Evolutionary conservation across 2,329 filamentous ascomycete species (phyloP).

Genomic region (Cercospora sp.): DNA sequence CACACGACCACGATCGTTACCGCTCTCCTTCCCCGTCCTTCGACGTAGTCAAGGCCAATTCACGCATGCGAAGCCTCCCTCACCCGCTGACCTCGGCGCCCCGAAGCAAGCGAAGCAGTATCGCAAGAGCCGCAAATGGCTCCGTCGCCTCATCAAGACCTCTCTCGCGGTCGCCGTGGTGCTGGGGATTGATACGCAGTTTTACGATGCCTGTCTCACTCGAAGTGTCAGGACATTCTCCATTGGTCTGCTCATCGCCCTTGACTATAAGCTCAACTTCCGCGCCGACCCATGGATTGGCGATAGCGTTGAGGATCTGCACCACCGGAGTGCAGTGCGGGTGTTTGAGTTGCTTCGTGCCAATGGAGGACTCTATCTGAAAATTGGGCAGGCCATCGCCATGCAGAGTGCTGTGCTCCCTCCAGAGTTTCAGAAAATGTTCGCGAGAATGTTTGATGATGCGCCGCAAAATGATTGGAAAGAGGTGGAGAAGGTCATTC

Average conservation of each 20-base stretch:
- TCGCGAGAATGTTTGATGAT: constrained; percentile 94
- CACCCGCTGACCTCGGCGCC: constrained; percentile 74
- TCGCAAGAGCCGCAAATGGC: constrained; percentile 69
- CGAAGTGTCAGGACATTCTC: constrained; percentile 81
- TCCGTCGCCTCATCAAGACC: constrained; percentile 68
- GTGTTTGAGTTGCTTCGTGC: constrained; percentile 76
- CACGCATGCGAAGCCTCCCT: constrained; percentile 61
- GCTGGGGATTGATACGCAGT: constrained; percentile 69
- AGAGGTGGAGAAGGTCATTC: constrained; percentile 80
- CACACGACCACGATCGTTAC: background rate
- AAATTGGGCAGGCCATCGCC: constrained; percentile 96
- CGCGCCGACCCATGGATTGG: constrained; percentile 73
- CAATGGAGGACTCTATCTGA: constrained; percentile 93
- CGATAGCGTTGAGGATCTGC: constrained; percentile 72
- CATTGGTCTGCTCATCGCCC: constrained; percentile 73
- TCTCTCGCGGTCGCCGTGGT: constrained; percentile 59
- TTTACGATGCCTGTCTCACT: constrained; percentile 76
- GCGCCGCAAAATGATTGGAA: constrained; percentile 89
- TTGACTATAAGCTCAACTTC: constrained; percentile 98
- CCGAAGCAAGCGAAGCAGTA: constrained; percentile 71
- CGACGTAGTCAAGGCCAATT: constrained; percentile 41
- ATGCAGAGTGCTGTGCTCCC: constrained; percentile 96
- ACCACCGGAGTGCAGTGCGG: constrained; percentile 78
- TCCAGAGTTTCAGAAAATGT: constrained; percentile 95
- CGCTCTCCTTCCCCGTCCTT: background rate